Evolutionary conservation across 202 grass and related monocot genomes (phyloP).

Genomic region (Schoenoplectus triqueter): DNA sequence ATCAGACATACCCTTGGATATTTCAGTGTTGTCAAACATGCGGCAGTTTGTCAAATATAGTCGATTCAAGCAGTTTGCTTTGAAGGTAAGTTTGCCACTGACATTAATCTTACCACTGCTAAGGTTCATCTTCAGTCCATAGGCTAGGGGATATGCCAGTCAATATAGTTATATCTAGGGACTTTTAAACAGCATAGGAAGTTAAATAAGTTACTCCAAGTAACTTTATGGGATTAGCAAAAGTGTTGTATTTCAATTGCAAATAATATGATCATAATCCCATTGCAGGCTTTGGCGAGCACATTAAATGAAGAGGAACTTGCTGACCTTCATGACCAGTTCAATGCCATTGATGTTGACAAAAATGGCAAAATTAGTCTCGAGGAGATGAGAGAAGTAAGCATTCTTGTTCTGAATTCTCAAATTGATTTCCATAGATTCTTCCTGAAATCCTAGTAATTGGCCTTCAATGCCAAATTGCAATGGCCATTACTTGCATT

Average conservation of each 20-base stretch:
- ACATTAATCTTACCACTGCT: background rate
- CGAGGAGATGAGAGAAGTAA: constrained; percentile 89
- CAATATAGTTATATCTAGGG: constrained; percentile 8
- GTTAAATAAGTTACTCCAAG: background rate
- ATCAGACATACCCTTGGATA: constrained; percentile 89
- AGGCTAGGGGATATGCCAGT: background rate
- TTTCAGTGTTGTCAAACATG: constrained; percentile 93
- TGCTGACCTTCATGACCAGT: constrained; percentile 84
- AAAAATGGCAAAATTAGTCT: constrained; percentile 92
- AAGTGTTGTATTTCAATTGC: constrained; percentile 33
- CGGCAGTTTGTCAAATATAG: constrained; percentile 95
- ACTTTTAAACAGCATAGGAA: constrained; percentile 9
- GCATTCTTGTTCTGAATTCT: constrained; percentile 16
- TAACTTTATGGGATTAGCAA: background rate
- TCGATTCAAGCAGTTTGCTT: constrained; percentile 97
- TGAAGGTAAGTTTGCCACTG: constrained; percentile 57
- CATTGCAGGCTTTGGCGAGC: constrained; percentile 79
- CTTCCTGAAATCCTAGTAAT: constrained; percentile 12
- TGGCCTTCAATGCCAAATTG: background rate
- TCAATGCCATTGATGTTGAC: constrained; percentile 90
- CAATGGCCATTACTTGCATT: background rate
- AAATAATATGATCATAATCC: constrained; percentile 5
- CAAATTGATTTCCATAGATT: background rate
- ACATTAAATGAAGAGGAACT: constrained; percentile 81
- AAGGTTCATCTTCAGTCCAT: constrained; percentile 1